Evolutionary conservation across 2,329 filamentous ascomycete genomes (phyloP), one percentile per base, ranked within the genome.

Genomic region (Arthrobotrys entomopaga): DNA sequence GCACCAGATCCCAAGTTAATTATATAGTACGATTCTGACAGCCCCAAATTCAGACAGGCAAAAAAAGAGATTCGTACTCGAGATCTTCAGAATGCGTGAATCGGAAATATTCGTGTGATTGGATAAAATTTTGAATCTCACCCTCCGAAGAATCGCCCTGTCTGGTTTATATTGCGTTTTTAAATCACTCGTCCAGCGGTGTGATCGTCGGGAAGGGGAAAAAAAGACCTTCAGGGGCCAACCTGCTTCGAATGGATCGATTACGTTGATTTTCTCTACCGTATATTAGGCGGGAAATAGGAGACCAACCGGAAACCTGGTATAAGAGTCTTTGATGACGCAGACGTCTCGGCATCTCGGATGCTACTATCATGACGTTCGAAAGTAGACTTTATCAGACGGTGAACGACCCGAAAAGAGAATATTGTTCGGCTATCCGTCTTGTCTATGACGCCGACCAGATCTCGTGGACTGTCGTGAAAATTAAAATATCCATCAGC

Each of bases 11-110:
- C 5, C 10, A 8, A 34, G 6, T 7, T 34, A 29, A 34, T 34
- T 5, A 34, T 34, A n/a, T 34, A 20, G 6, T 34, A 48, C 49
- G 24, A 65, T 40, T 22, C 56, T 46, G 15, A 40, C 29, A 34
- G 10, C 10, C 29, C 6, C 29, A 5, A 10, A 34, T 34, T 10
- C 29, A 3, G 6, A 34, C 29, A 34, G 29, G 29, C 29, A 34
- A 57, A 67, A 57, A 67, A 59, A 60, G 43, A 38, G 29, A 3
- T 7, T 34, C 29, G 6, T 34, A 10, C 34, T 48, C 46, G 54
- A 49, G 38, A 53, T 40, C 42, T 15, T 48, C 7, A 48, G n/a
- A 42, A 56, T 56, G 60, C 49, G 57, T 61, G 49, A 53, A 40
- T 54, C 54, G 48, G 60, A 24, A 34, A 50, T 5, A 19, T 19